phyloP scores from a whole-genome alignment of 805 yeast genomes.

The Metschnikowia lunata region DNA sequence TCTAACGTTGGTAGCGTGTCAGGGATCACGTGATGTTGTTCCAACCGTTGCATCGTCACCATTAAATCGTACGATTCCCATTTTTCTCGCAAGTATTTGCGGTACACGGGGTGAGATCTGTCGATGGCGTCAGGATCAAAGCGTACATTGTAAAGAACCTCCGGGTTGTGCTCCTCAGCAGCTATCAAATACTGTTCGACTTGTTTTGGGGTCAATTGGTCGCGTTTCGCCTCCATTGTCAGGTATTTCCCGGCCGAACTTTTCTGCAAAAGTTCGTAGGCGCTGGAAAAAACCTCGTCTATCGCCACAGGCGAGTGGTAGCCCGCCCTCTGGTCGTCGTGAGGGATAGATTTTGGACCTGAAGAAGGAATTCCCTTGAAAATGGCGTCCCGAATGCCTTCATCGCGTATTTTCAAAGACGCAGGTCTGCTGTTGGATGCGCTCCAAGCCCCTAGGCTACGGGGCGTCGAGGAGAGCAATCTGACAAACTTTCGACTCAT shows the following conservation, averaged over 20 bases:
- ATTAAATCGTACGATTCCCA: slow-evolving; percentile 73
- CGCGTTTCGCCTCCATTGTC: slow-evolving; percentile 21
- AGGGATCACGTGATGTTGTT: slow-evolving; percentile 79
- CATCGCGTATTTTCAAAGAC: slow-evolving; percentile 23
- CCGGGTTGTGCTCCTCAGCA: slow-evolving; percentile 80
- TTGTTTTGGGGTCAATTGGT: slow-evolving; percentile 17
- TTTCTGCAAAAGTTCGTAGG: slow-evolving; percentile 55
- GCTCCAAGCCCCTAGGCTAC: slow-evolving; percentile 27
- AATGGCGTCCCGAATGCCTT: slow-evolving; percentile 19
- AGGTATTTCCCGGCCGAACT: slow-evolving; percentile 42
- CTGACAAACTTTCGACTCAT: slow-evolving; percentile 16
- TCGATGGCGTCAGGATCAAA: slow-evolving; percentile 51
- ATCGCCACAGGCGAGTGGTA: slow-evolving; percentile 69
- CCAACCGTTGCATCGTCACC: slow-evolving; percentile 88
- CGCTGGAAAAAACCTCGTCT: slow-evolving; percentile 66
- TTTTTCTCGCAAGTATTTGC: slow-evolving; percentile 58
- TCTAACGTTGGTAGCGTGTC: slow-evolving; percentile 88
- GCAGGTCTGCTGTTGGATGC: slow-evolving; percentile 29
- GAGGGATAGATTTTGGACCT: slow-evolving; percentile 54
- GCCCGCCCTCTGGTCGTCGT: slow-evolving; percentile 39
- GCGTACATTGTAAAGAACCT: slow-evolving; percentile 66
- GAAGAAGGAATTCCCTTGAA: slow-evolving; percentile 19
- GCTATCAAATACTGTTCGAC: slow-evolving; percentile 38
- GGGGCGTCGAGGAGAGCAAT: slow-evolving; percentile 10
- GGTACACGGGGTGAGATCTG: slow-evolving; percentile 72